Evolutionary conservation across 768 basidiomycete species (phyloP).

Genomic region (Russula emetica): DNA sequence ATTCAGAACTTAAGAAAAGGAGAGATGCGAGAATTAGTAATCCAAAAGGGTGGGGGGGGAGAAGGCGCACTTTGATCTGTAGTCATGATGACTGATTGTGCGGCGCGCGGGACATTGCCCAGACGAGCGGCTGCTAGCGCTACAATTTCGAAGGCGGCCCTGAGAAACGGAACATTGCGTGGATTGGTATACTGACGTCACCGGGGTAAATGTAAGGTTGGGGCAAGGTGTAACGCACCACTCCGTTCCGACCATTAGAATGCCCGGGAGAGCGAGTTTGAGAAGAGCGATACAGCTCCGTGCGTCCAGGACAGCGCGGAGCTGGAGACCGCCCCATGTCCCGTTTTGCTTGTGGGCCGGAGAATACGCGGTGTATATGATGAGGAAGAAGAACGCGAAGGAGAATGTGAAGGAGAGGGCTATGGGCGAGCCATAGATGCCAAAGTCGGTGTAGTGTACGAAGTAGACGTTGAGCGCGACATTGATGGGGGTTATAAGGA

Average conservation of each 20-base stretch:
- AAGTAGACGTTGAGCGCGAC: conserved; percentile 53
- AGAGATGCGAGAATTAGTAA: neutral
- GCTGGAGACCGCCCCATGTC: conserved; percentile 61
- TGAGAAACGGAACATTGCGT: conserved; percentile 29
- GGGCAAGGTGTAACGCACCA: conserved; percentile 46
- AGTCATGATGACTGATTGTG: conserved; percentile 77
- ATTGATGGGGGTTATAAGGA: conserved; percentile 64
- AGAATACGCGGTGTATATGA: conserved; percentile 47
- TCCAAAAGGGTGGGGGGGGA: neutral
- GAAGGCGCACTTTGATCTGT: conserved; percentile 59
- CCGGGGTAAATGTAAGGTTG: neutral
- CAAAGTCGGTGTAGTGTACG: conserved; percentile 60
- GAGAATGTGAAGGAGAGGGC: conserved; percentile 69
- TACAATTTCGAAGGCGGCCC: conserved; percentile 81
- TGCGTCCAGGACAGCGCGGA: conserved; percentile 42
- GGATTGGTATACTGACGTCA: neutral
- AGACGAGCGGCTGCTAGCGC: conserved; percentile 71
- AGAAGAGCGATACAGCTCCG: conserved; percentile 55
- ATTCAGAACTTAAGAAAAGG: conserved; percentile 48
- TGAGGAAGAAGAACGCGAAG: conserved; percentile 57
- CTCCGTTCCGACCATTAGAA: conserved; percentile 76
- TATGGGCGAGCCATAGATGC: conserved; percentile 61
- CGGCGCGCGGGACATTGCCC: conserved; percentile 62
- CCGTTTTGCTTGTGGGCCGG: conserved; percentile 50
- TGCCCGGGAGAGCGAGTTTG: conserved; percentile 67